Conservation (phyloP, 2,329 filamentous ascomycete genomes). For the Beauveria varroae region DNA sequence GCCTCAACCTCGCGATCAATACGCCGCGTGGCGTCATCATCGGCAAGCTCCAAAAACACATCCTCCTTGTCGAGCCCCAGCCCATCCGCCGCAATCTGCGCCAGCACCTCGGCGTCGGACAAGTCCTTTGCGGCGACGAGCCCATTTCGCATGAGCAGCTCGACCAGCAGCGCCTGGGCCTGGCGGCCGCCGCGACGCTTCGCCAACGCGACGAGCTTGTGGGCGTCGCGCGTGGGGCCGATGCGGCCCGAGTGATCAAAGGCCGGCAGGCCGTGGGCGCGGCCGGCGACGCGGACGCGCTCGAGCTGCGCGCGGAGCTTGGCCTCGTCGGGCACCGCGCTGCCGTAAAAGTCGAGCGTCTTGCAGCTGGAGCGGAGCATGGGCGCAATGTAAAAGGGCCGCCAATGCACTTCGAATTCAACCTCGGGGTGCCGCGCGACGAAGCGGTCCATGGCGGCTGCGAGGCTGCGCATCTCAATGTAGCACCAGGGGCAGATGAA, state of each 20-base stretch:
- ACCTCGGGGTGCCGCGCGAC: conserved; percentile 31
- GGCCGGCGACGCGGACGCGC: conserved; percentile 26
- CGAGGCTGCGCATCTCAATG: conserved; percentile 38
- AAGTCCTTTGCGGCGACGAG: conserved; percentile 36
- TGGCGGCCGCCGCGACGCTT: conserved; percentile 22
- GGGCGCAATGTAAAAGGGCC: conserved; percentile 39
- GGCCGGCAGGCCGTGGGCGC: conserved; percentile 26
- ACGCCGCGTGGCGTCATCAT: conserved; percentile 19
- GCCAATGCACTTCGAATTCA: conserved; percentile 39
- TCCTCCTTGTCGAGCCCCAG: conserved; percentile 23
- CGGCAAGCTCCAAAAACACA: conserved; percentile 23
- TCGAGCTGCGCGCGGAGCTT: conserved; percentile 21
- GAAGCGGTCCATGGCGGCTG: conserved; percentile 36
- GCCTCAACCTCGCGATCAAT: conserved; percentile 25
- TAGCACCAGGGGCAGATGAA: conserved; percentile 47
- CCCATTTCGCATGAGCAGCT: conserved; percentile 33
- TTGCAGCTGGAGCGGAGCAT: conserved; percentile 19
- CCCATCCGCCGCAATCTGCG: conserved; percentile 23
- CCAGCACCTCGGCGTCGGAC: conserved; percentile 32
- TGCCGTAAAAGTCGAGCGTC: conserved; percentile 27
- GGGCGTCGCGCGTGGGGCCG: conserved; percentile 37
- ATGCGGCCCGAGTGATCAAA: conserved; percentile 35
- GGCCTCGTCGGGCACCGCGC: conserved; percentile 26
- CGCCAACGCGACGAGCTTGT: conserved; percentile 39
- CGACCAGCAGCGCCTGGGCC: conserved; percentile 33